Evolutionary conservation across 345 rosid genomes (phyloP), one percentile per base, ranked within the genome.

Genomic region (Hibiscus mutabilis): DNA sequence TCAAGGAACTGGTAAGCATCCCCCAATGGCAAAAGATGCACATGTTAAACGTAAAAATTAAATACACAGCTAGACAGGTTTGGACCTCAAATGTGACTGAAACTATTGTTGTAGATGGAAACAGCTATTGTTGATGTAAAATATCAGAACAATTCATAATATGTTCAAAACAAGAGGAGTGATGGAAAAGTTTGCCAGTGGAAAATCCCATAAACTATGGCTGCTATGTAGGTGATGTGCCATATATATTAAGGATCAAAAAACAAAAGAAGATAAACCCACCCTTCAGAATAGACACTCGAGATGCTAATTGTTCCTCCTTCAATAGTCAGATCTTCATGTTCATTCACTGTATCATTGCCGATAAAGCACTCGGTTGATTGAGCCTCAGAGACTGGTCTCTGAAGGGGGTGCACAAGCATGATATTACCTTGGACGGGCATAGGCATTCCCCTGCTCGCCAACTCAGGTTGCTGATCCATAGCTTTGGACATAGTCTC

Each of bases 281-380:
- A 86, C 93, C 84, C 88, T 68, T 84, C 86, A 16, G 93, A 88
- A 79, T 96, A 96, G 51, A 60, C 83, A 75, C 87, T 96, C 29
- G 99, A 96, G 75, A 96, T 89, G 85, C 79, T 92, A 74, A 96
- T 96, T 31, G 87, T 92, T 59, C 99, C 99, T 73, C 96, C 96
- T 85, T 96, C 99, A 64, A 92, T 79, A n/a, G 82, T 81, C 65
- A 91, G 80, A 72, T 88, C 96, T 70, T 87, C 89, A 63, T 73
- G 84, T 73, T 79, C 87, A 61, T 82, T 82, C 73, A 79, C 40
- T 57, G 75, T 71, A 68, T 86, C 87, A 73, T 75, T 78, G 16
- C 77, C 66, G 40, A 81, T 66, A 60, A 84, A 89, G 74, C 86
- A 85, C 75, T 88, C 97, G 52, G 74, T 74, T 19, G 82, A 77